These are phyloP conservation scores for Aphanocladium album DNA, from an alignment of 2,329 filamentous ascomycete species.

Conservation along the genomic window DNA sequence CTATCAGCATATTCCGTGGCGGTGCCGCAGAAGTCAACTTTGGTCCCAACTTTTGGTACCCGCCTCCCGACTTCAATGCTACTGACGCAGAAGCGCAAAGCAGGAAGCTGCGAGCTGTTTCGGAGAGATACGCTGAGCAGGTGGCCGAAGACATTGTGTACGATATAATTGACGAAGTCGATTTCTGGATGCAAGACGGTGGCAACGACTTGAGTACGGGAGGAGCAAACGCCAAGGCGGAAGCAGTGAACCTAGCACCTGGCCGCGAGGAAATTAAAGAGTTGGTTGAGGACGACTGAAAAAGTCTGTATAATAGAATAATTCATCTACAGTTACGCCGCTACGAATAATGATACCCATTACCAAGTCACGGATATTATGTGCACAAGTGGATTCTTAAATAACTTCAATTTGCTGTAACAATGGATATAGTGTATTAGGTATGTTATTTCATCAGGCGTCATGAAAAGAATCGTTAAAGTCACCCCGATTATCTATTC, in stretches of 20 bases:
- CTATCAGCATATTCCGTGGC: slow-evolving; percentile 85
- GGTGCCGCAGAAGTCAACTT: slow-evolving; percentile 93
- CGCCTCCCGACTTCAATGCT: slow-evolving; percentile 57
- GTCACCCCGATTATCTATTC: neutral
- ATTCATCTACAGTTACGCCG: neutral
- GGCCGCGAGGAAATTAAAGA: slow-evolving; percentile 59
- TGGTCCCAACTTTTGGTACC: slow-evolving; percentile 87
- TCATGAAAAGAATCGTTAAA: neutral
- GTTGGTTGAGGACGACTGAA: slow-evolving; percentile 57
- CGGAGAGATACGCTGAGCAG: slow-evolving; percentile 83
- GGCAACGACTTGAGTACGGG: slow-evolving; percentile 44
- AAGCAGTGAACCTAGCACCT: slow-evolving; percentile 37
- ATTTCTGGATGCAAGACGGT: slow-evolving; percentile 75
- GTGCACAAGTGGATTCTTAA: neutral
- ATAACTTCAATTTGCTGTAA: neutral
- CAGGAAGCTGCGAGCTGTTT: slow-evolving; percentile 53
- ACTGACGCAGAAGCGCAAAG: slow-evolving; percentile 23
- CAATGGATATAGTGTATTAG: neutral
- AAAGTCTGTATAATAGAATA: neutral
- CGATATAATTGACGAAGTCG: slow-evolving; percentile 90
- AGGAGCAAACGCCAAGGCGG: slow-evolving; percentile 40
- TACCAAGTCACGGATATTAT: neutral
- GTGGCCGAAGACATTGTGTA: slow-evolving; percentile 92
- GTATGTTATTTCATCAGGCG: slow-evolving; percentile 5
- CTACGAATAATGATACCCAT: slow-evolving; percentile 9